Evolutionary conservation across 2,329 filamentous ascomycete species (phyloP).

Genomic region (Pseudogymnoascus sp.): DNA sequence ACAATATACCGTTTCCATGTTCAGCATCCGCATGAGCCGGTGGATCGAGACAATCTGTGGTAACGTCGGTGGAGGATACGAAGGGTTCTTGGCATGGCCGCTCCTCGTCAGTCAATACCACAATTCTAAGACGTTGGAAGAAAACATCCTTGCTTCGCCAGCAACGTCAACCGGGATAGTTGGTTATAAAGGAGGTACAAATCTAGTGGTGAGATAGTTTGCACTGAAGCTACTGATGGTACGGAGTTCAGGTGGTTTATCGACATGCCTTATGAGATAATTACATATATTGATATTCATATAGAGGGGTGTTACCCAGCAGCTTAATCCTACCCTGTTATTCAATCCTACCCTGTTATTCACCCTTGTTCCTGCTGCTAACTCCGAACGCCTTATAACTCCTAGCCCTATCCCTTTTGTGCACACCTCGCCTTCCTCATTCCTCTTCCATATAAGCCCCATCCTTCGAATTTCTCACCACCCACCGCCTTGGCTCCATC

Average conservation of each 20-base stretch:
- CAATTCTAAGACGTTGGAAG: neutral
- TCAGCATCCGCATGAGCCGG: conserved; percentile 16
- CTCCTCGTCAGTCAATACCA: conserved; percentile 5
- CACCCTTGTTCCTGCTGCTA: neutral
- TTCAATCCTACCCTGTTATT: neutral
- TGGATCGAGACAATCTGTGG: conserved; percentile 15
- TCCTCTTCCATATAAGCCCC: neutral
- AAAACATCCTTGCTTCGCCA: neutral
- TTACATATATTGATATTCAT: neutral
- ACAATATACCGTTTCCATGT: conserved; percentile 17
- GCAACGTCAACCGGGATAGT: neutral
- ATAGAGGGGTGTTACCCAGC: neutral
- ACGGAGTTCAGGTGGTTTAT: neutral
- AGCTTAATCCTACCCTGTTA: neutral
- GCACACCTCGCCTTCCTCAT: neutral
- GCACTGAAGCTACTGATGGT: neutral
- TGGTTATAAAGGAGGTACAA: neutral
- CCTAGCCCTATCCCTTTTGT: neutral
- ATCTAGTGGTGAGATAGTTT: neutral
- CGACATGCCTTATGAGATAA: neutral
- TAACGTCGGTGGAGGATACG: neutral
- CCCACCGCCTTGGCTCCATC: neutral
- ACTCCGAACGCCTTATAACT: neutral
- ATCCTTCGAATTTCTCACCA: neutral
- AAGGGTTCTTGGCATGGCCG: neutral